phyloP scores from a whole-genome alignment of 2,329 filamentous ascomycete species.

The Xylariomycetidae sp. region DNA sequence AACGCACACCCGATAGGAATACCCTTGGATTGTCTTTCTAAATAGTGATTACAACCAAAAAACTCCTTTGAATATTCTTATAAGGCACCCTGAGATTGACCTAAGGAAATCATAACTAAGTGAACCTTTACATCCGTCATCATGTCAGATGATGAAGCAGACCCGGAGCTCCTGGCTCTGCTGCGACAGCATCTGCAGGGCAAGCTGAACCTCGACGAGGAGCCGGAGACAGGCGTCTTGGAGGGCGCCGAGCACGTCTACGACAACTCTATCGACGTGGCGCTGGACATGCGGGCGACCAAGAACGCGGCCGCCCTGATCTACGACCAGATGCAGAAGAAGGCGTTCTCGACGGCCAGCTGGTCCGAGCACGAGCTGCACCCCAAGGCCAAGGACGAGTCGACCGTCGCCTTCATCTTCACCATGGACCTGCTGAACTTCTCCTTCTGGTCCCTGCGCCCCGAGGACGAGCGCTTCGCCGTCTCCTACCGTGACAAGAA shows the following conservation, averaged over 20 bases:
- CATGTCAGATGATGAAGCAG: slow-evolving; percentile 91
- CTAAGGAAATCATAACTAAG: no score
- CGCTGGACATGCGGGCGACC: slow-evolving; percentile 75
- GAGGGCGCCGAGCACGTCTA: slow-evolving; percentile 80
- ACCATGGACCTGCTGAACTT: slow-evolving; percentile 97
- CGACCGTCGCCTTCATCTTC: slow-evolving; percentile 87
- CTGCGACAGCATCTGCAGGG: slow-evolving; percentile 74
- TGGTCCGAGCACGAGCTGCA: slow-evolving; percentile 91
- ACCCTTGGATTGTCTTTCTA: no score
- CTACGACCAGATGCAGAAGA: slow-evolving; percentile 75
- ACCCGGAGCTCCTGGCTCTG: slow-evolving; percentile 80
- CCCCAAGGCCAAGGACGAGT: slow-evolving; percentile 74
- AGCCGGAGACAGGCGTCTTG: slow-evolving; percentile 77
- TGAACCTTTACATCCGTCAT: no score
- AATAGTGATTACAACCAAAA: no score
- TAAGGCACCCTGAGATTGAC: no score
- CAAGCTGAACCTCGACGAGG: slow-evolving; percentile 46
- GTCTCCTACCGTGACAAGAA: slow-evolving; percentile 74
- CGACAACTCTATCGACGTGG: slow-evolving; percentile 90
- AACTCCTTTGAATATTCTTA: no score
- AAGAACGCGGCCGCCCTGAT: slow-evolving; percentile 79
- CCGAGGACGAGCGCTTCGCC: slow-evolving; percentile 69
- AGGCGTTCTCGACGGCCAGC: slow-evolving; percentile 74
- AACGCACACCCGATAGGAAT: no score
- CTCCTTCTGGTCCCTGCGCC: slow-evolving; percentile 82